Evolutionary conservation across 2,329 filamentous ascomycete genomes (phyloP), one percentile per base, ranked within the genome.

Genomic region (Microsporum ferrugineum): DNA sequence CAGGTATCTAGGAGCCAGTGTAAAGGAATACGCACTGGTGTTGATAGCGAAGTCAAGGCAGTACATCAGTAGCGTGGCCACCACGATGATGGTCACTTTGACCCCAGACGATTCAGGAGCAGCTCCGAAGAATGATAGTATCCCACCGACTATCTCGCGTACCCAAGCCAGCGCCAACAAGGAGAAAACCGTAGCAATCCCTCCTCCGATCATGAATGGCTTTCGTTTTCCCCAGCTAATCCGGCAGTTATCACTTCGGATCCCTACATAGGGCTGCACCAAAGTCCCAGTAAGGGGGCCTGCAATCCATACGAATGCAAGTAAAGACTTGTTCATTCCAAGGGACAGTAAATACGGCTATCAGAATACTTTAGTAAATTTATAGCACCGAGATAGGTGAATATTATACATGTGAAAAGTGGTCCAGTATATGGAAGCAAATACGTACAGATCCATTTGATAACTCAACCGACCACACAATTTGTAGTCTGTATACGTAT

Each of bases 31-130:
- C 79, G 67, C 76, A 88, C 86, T 87, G 61, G 91, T 94, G 75
- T 97, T 97, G 77, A 97, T 94, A 68, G 91, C 85, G 73, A 97
- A 94, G 72, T 97, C 92, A 58, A 97, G 81, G 57, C 94, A 80
- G 74, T 95, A 97, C 68, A 97, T 88, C 76, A 91, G 87, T 34
- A 91, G 71, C 4, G 96, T 90, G 5, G 92, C 92, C 61, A 89
- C 81, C 36, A 89, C 77, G 66, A 96, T 92, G 56, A 88, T 83
- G 47, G 79, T 77, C 2, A 79, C 80, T 68, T 84, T 86, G 53
- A 88, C 86, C 2, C 80, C 82, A 5, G 80, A 67, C 0, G 87
- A 88, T 43, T 85, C 80, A n/a, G 77, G 76, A 60, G 87, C 81
- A 8, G 84, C 86, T 8, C 88, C 88, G 68, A 94, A 91, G 1